Percentiles rank a stretch among this genome's conserved stretches.
phyloP scores from a whole-genome alignment of 495 filamentous ascomycete species.

The Talaromyces liani region DNA sequence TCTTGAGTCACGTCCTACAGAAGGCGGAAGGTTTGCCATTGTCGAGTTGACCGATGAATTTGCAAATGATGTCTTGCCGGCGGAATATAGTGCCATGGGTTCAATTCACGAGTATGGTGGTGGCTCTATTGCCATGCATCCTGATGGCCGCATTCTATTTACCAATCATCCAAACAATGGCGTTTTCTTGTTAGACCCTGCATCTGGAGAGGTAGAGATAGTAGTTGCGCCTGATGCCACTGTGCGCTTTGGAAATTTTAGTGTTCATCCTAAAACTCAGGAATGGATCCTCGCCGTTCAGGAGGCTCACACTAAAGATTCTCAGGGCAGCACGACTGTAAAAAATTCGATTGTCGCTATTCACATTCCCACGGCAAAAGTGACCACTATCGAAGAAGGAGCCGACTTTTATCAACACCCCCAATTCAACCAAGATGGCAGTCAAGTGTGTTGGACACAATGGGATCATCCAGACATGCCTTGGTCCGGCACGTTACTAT shows the following conservation, averaged over 20 bases:
- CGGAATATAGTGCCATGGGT: conserved; percentile 28
- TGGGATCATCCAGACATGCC: conserved; percentile 46
- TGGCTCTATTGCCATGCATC: conserved; percentile 22
- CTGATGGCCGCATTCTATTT: conserved; percentile 31
- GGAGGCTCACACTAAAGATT: conserved; percentile 34
- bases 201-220: conserved; percentile 17
- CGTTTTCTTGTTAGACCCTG: conserved; percentile 29
- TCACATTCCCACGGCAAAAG: conserved; percentile 16
- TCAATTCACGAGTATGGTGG: conserved; percentile 41
- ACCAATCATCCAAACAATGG: conserved; percentile 26
- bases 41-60: conserved; percentile 24
- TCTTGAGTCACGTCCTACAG: conserved; percentile 31
- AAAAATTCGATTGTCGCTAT: conserved; percentile 29
- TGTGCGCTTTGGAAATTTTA: conserved; percentile 25
- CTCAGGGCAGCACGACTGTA: conserved; percentile 14
- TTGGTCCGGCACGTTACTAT: conserved; percentile 36
- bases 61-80: conserved; percentile 30
- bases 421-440: conserved; percentile 36
- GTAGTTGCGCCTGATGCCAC: conserved; percentile 16
- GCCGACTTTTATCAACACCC: conserved; percentile 45
- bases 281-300: conserved; percentile 36
- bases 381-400: conserved; percentile 20
- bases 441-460: conserved; percentile 38
- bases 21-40: conserved; percentile 31
- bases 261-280: conserved; percentile 22